Base-by-base conservation (phyloP, 2,329 filamentous ascomycete species). In the Epichloe brachyelytri region DNA sequence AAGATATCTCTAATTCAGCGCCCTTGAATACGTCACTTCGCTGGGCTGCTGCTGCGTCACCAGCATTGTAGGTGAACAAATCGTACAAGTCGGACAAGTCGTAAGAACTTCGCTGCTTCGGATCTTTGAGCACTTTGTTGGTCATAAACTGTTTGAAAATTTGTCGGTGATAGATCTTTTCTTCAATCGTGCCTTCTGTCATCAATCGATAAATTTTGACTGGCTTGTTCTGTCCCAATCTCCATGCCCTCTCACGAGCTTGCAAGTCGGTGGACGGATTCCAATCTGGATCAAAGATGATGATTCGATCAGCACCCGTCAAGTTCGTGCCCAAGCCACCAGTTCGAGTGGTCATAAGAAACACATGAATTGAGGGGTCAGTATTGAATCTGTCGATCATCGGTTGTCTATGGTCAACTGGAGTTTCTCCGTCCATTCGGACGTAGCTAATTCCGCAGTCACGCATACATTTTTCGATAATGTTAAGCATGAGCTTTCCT, bases 281-380 rank as follows among this genome's bases (percentile, higher is more conserved):
- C 93, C 93, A 98, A 64, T 98, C 93, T 0, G 93, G 94, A 61
- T 98, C 94, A 62, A 93, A 98, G 50, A 98, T 97, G 62, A 98
- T 95, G 56, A 98, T 91, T 36, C 93, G 82, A 63, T 95, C 88
- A 5, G 93, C 93, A 7, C 93, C 93, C 0, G 93, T 98, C 20
- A 98, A 72, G 58, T 98, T 98, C 45, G 95, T 85, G 5, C 93
- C 93, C 14, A 98, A 73, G 0, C 93, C 93, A 44, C 93, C 93
- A 17, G 96, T 94, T 63, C 94, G 94, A 0, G 94, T 98, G 0
- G 93, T 97, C 50, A 98, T 77, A 2, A 98, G 74, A 62, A 98
- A 98, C 0, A 98, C 81, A 59, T 96, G 82, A 5, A 96, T 71
- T 39, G 83, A 70, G 0, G 85, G 82, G 47, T 87, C 78, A 14